phyloP scores from a whole-genome alignment of 2,329 filamentous ascomycete genomes.

The Volutella citrinella region DNA sequence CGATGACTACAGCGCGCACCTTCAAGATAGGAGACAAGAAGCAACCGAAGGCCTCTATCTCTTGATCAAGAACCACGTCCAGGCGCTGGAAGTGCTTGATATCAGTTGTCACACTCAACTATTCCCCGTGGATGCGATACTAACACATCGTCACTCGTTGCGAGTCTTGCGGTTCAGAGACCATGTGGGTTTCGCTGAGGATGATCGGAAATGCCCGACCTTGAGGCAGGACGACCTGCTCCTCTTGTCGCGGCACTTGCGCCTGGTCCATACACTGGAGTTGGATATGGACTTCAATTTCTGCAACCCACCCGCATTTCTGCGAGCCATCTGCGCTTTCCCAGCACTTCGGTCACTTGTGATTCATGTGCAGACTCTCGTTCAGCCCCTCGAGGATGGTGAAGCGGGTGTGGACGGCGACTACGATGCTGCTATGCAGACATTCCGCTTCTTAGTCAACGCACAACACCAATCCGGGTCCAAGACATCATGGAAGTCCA shows the following conservation, averaged over 20 bases:
- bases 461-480: conserved; percentile 20
- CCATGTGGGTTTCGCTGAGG: conserved; percentile 43
- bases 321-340: conserved; percentile 38
- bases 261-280: conserved; percentile 38
- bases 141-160: conserved; percentile 36
- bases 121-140: conserved; percentile 39
- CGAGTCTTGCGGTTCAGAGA: conserved; percentile 41
- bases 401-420: conserved; percentile 33
- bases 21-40: conserved; percentile 34
- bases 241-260: conserved; percentile 30
- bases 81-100: conserved; percentile 34
- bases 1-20: conserved; percentile 45
- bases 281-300: conserved; percentile 43
- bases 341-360: conserved; percentile 37
- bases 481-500: conserved; percentile 32
- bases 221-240: conserved; percentile 32
- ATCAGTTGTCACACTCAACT: conserved; percentile 40
- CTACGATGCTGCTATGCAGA: conserved; percentile 32
- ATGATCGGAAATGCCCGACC: conserved; percentile 40
- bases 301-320: conserved; percentile 35
- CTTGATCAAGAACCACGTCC: conserved; percentile 37
- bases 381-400: conserved; percentile 30
- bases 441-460: conserved; percentile 31
- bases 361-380: conserved; percentile 43
- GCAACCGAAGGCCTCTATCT: conserved; percentile 37